Evolutionary conservation across 306 rosid species (phyloP), one percentile per base, ranked within the genome.

Genomic region (Quercus parvula): DNA sequence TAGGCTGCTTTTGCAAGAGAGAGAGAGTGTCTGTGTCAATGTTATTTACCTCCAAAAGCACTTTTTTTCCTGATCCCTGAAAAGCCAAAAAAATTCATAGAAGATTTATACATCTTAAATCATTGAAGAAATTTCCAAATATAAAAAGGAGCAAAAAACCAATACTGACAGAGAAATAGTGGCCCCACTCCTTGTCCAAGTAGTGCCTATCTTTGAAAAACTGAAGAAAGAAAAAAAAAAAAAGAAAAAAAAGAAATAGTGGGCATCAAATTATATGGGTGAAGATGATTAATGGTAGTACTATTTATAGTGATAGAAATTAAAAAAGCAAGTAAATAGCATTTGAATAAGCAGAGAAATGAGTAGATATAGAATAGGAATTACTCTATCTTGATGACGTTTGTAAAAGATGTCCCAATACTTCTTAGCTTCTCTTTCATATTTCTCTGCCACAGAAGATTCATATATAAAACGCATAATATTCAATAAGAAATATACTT

Each of bases 141-240:
- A 64, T 10, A 66, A 46, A 79, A 58, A 41, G 72, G 25, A 25
- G 71, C 61, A n/a, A 46, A 22, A 76, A 41, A 12, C 6, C 24
- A 54, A 44, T 4, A 87, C 99, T 93, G 85, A 93, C 98, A 28
- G 85, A 87, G 85, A 95, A 95, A 80, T 90, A 89, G 64, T 80
- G 87, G 33, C 98, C 97, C 98, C 98, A 92, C 81, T 95, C 99
- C 87, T 95, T 93, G 83, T 93, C 99, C 94, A 93, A 85, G 88
- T 91, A 90, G 78, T 95, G 98, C 52, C 98, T 85, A 70, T 91
- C 97, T 77, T 93, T 95, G 74, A 95, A 95, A 86, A 95, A 95
- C 98, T 95, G 88, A 55, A 75, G 63, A 73, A 30, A 30, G 25
- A 81, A 74, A 64, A 54, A 73, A 10, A 44, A 25, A 67, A 22